These are phyloP conservation scores for Echium plantagineum DNA, from an alignment of 257 asterid species.

Conservation along the genomic window DNA sequence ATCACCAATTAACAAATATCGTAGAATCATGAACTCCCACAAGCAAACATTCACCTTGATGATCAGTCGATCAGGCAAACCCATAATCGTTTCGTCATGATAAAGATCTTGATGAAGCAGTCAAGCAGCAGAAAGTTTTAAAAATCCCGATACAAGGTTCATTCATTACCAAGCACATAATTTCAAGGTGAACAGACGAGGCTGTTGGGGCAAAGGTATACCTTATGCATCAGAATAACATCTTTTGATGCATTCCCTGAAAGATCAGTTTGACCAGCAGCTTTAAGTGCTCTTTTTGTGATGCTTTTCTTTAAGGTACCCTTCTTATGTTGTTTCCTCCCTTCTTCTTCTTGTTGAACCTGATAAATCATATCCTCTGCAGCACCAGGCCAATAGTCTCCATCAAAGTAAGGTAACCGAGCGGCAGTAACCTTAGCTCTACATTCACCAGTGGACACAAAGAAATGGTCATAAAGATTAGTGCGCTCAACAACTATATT, in stretches of 20 bases:
- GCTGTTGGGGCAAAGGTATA: background rate
- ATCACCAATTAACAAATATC: too few relatives aligned
- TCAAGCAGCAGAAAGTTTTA: background rate
- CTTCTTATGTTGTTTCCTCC: conserved; percentile 53
- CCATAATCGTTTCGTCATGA: background rate
- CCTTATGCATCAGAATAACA: conserved; percentile 46
- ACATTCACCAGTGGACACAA: conserved; percentile 62
- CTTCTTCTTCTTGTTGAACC: conserved; percentile 90
- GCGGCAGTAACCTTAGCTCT: conserved; percentile 93
- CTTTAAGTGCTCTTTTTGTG: conserved; percentile 69
- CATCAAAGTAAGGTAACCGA: conserved; percentile 92
- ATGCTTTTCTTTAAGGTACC: conserved; percentile 47
- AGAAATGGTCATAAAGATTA: conserved; percentile 67
- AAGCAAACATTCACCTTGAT: background rate
- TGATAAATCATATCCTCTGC: conserved; percentile 87
- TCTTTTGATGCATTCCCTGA: conserved; percentile 69
- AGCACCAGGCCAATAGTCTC: conserved; percentile 99
- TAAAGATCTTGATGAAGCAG: too few relatives aligned
- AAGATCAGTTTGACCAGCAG: conserved; percentile 77
- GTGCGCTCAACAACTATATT: conserved; percentile 61
- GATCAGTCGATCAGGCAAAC: background rate
- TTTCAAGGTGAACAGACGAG: background rate
- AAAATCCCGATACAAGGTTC: background rate
- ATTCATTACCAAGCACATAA: background rate
- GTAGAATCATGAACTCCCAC: background rate